These are phyloP conservation scores for Pestalotiopsis sp. DNA, from an alignment of 2,329 filamentous ascomycete genomes.

Conservation along the genomic window DNA sequence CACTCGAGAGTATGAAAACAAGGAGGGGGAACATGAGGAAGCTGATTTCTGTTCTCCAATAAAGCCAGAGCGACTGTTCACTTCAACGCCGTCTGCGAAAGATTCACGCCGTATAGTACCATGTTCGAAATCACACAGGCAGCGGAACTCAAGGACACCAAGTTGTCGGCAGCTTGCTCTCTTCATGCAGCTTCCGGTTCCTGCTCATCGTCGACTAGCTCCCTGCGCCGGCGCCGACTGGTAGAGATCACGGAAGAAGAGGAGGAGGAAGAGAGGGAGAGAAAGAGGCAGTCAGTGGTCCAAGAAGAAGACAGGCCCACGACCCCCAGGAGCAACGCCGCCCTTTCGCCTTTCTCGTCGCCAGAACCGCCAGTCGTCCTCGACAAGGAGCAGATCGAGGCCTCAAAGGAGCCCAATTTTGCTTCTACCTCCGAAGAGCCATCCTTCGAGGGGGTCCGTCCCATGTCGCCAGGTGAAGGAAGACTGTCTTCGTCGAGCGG, in stretches of 20 bases:
- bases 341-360: constrained; percentile 26
- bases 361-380: constrained; percentile 46
- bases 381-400: constrained; percentile 53
- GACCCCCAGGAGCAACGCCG: constrained; percentile 24
- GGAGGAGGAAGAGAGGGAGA: constrained; percentile 69
- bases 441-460: constrained; percentile 50
- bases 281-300: constrained; percentile 60
- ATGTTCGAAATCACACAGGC: constrained; percentile 75
- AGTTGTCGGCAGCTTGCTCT: constrained; percentile 85
- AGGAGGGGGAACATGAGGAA: not conserved
- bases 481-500: constrained; percentile 56
- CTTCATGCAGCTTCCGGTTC: constrained; percentile 87
- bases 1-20: not conserved
- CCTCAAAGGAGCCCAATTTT: constrained; percentile 53
- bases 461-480: constrained; percentile 42
- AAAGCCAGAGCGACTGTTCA: constrained; percentile 80
- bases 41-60: not conserved
- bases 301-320: constrained; percentile 47
- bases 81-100: constrained; percentile 67
- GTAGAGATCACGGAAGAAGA: constrained; percentile 95
- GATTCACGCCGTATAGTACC: constrained; percentile 84
- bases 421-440: constrained; percentile 52
- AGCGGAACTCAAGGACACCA: constrained; percentile 83
- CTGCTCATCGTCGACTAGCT: constrained; percentile 82
- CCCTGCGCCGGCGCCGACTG: constrained; percentile 73